phyloP scores from a whole-genome alignment of 768 basidiomycete genomes.

The Coprinopsis marcescibilis region DNA sequence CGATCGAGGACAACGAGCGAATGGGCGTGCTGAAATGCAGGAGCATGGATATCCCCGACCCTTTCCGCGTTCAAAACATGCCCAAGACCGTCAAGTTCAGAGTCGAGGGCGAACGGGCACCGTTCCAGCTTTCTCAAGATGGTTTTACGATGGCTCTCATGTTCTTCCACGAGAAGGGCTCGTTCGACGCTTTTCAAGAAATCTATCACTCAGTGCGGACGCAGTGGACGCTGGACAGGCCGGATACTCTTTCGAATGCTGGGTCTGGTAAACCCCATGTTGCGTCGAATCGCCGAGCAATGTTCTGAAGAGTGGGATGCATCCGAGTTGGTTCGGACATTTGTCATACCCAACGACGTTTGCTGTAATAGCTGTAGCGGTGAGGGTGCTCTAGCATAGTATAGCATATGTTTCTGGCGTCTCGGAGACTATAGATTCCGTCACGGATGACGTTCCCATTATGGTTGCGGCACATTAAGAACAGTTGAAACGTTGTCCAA shows the following conservation, averaged over 20 bases:
- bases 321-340: no score
- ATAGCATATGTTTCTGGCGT: no score
- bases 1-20: constrained; percentile 58
- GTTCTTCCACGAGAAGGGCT: constrained; percentile 82
- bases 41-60: constrained; percentile 60
- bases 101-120: constrained; percentile 23
- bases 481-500: no score
- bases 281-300: neutral
- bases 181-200: constrained; percentile 73
- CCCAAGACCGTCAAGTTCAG: constrained; percentile 69
- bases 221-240: constrained; percentile 62
- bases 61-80: constrained; percentile 43
- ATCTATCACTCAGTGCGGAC: constrained; percentile 59
- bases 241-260: neutral
- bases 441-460: no score
- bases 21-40: constrained; percentile 71
- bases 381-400: no score
- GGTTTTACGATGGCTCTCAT: constrained; percentile 48
- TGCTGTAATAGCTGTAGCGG: no score
- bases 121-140: constrained; percentile 39
- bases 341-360: no score
- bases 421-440: no score
- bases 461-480: no score
- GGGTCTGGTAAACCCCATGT: neutral
- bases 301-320: no score